Evolutionary conservation across 345 rosid genomes (phyloP), one percentile per base, ranked within the genome.

Genomic region (Brassica cretica): DNA sequence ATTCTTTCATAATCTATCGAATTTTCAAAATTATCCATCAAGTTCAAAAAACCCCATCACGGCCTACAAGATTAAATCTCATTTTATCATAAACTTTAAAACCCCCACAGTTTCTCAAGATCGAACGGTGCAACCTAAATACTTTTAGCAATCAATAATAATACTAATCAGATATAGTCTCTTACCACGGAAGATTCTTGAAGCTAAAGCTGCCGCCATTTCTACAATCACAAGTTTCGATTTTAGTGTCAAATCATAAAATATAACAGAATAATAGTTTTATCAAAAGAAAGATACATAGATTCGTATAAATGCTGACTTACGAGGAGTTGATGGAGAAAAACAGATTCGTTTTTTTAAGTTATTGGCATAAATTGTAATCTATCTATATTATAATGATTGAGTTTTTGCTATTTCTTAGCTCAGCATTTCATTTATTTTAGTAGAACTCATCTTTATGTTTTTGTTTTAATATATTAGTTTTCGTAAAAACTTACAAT

Each of bases 131-230:
- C 21, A 56, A 56, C 14, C 62, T 18, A 6, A 32, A 32, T 11
- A n/a, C 21, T 19, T 19, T 19, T 19, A 19, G 21, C 21, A 19
- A 19, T 19, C 21, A 19, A 19, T 19, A 19, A 19, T 19, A 19
- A 19, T 19, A 19, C 21, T 19, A 19, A 19, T 19, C 21, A 19
- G 21, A 19, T 19, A 0, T 19, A 0, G 29, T 71, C 59, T 25
- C 68, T 53, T 72, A 75, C 83, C 83, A 55, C 76, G 79, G 30
- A 68, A 64, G 11, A 80, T 11, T 64, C 79, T 80, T 11, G 83
- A 80, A 37, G 33, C 82, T 15, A 80, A 56, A 69, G 82, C 75
- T 5, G 82, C 78, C 3, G 83, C 83, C 83, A 80, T 80, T 39
- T 80, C 68, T 70, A 53, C 44, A 64, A 75, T 11, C 12, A 16